These are phyloP conservation scores for Trichoderma endophyticum DNA, from an alignment of 2,329 filamentous ascomycete species.

Conservation along the genomic window DNA sequence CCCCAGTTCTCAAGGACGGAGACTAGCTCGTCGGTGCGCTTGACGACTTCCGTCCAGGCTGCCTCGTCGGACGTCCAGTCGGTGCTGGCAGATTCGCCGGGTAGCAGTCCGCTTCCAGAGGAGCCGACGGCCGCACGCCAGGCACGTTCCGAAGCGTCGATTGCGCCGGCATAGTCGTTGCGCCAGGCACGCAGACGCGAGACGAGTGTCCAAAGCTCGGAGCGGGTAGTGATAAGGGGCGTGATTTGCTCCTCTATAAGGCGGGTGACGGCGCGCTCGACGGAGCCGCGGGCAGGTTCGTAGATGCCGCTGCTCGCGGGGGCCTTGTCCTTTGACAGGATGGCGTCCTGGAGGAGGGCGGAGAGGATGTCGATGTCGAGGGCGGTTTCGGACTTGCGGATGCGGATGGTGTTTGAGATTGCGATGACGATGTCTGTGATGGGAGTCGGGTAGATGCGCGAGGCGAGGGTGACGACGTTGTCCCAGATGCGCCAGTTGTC, in stretches of 20 bases:
- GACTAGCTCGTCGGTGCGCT: constrained; percentile 76
- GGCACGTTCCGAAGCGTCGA: constrained; percentile 83
- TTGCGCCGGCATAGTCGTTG: constrained; percentile 64
- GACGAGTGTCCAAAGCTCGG: constrained; percentile 73
- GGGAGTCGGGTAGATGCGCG: constrained; percentile 71
- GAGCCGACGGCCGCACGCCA: constrained; percentile 71
- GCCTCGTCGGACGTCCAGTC: constrained; percentile 52
- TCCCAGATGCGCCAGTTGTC: constrained; percentile 95
- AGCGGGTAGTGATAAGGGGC: constrained; percentile 78
- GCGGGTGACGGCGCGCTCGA: constrained; percentile 61
- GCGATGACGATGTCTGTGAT: constrained; percentile 74
- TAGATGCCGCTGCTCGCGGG: constrained; percentile 30
- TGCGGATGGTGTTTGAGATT: constrained; percentile 69
- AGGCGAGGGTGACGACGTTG: constrained; percentile 85
- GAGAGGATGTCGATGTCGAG: constrained; percentile 72
- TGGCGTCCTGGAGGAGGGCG: constrained; percentile 68
- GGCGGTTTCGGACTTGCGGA: constrained; percentile 74
- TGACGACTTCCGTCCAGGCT: constrained; percentile 70
- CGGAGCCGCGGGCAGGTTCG: constrained; percentile 51
- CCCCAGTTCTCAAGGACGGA: constrained; percentile 81
- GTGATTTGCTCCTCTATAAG: constrained; percentile 72
- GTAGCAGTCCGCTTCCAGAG: constrained; percentile 44
- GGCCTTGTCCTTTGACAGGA: constrained; percentile 43
- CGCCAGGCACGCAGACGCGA: constrained; percentile 71
- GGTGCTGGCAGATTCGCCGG: constrained; percentile 28